Percentiles rank a stretch among this genome's conserved stretches.
phyloP scores from a whole-genome alignment of 2,329 filamentous ascomycete species.

The Aspergillus intermedius region DNA sequence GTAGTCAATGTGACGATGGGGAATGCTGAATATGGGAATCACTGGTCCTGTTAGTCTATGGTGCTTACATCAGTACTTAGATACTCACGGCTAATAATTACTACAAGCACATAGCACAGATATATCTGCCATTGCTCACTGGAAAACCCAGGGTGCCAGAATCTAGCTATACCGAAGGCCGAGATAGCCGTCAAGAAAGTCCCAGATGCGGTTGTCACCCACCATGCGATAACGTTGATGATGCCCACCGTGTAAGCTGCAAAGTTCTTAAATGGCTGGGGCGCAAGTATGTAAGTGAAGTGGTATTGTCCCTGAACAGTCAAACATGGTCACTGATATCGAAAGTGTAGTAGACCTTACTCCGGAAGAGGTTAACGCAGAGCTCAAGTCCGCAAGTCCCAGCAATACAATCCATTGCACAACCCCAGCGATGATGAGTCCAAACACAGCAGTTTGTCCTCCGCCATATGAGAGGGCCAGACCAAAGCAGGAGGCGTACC shows the following conservation, averaged over 20 bases:
- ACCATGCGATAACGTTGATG: conserved; percentile 21
- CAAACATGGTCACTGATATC: not conserved
- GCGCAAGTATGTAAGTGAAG: conserved; percentile 22
- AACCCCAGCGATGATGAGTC: conserved; percentile 11
- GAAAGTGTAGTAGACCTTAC: not conserved
- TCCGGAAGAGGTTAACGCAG: conserved; percentile 8
- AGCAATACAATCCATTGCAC: conserved; percentile 18
- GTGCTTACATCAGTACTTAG: not conserved
- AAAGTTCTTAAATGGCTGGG: conserved; percentile 14
- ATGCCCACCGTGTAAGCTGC: conserved; percentile 19
- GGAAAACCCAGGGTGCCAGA: conserved; percentile 8
- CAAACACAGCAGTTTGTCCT: conserved; percentile 16
- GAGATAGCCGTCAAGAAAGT: conserved; percentile 12
- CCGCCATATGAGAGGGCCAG: conserved; percentile 18
- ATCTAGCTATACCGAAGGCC: conserved; percentile 10
- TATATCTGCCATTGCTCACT: conserved; percentile 14
- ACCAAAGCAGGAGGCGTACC: conserved; percentile 18
- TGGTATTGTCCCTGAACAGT: conserved; percentile 21
- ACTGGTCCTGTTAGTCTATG: conserved; percentile 5
- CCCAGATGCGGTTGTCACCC: conserved; percentile 13
- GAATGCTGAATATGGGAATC: conserved; percentile 11
- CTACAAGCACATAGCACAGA: conserved; percentile 9
- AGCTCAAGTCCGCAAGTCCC: conserved; percentile 9
- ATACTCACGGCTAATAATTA: conserved; percentile 8
- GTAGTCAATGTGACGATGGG: conserved; percentile 8